A percentile compares a stretch with the other conserved stretches of the same genome.
These are phyloP conservation scores for Cyclotella atomus DNA, from an alignment of 108 stramenopile species.

Conservation along the genomic window DNA sequence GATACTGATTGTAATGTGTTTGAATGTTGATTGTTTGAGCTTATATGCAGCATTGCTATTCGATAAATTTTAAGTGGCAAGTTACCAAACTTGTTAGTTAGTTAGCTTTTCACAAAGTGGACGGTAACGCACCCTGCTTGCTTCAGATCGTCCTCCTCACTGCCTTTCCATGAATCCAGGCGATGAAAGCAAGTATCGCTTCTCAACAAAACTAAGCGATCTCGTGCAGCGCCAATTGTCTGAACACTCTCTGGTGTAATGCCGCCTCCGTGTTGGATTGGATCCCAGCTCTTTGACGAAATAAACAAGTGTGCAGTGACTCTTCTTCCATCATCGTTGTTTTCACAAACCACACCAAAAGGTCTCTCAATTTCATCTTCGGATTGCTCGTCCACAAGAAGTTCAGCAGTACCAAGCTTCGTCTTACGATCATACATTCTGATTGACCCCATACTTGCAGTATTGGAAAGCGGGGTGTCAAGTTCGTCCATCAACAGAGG, in stretches of 20 bases:
- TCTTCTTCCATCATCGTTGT: slow-evolving; percentile 26
- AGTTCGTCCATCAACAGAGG: slow-evolving; percentile 39
- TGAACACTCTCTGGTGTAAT: slow-evolving; percentile 34
- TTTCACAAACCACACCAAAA: slow-evolving; percentile 41
- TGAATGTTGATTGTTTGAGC: not conserved
- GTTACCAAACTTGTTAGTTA: not conserved
- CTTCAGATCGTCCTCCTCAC: slow-evolving; percentile 24
- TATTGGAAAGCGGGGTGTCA: slow-evolving; percentile 14
- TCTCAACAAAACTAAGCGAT: slow-evolving; percentile 33
- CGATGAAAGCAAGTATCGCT: slow-evolving; percentile 47
- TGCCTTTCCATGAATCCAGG: slow-evolving; percentile 41
- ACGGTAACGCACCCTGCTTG: slow-evolving; percentile 33
- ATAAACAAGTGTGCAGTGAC: slow-evolving; percentile 39
- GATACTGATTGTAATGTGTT: not conserved
- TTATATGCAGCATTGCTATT: too few relatives aligned
- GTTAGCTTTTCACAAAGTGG: slow-evolving; percentile 41
- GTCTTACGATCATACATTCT: slow-evolving; percentile 47
- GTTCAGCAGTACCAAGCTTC: slow-evolving; percentile 12
- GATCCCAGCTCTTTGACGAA: slow-evolving; percentile 40
- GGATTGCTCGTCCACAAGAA: slow-evolving; percentile 1
- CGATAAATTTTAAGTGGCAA: too few relatives aligned
- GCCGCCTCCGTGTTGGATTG: slow-evolving; percentile 33
- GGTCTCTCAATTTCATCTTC: slow-evolving; percentile 18
- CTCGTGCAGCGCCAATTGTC: slow-evolving; percentile 23
- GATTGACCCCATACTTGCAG: slow-evolving; percentile 44